Evolutionary conservation across 2,329 filamentous ascomycete genomes (phyloP).

Genomic region (Hypoxylon sp.): DNA sequence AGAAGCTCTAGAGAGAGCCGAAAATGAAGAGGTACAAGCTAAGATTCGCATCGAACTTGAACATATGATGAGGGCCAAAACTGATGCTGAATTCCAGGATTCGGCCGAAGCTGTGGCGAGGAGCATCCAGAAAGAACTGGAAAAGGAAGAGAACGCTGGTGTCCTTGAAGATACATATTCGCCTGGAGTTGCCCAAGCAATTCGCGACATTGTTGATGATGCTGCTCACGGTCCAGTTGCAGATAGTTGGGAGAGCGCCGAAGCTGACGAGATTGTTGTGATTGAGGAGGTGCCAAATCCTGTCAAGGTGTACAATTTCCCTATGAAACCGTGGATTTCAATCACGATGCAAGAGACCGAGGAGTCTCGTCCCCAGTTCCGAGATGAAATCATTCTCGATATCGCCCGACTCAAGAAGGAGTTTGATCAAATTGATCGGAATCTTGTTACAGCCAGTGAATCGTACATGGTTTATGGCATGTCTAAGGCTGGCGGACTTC

Average conservation of each 20-base stretch:
- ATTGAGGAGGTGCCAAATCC: slow-evolving; percentile 76
- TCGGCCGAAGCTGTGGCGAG: slow-evolving; percentile 63
- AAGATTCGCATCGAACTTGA: slow-evolving; percentile 66
- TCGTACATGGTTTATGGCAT: slow-evolving; percentile 95
- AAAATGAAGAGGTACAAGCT: slow-evolving; percentile 64
- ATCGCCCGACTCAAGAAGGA: slow-evolving; percentile 97
- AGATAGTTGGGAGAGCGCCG: slow-evolving; percentile 94
- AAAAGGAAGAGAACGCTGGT: slow-evolving; percentile 67
- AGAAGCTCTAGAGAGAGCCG: slow-evolving; percentile 73
- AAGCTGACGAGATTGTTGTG: slow-evolving; percentile 76
- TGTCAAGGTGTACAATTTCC: slow-evolving; percentile 93
- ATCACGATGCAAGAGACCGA: slow-evolving; percentile 78
- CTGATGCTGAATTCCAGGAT: slow-evolving; percentile 68
- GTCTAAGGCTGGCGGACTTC: slow-evolving; percentile 91
- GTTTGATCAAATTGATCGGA: slow-evolving; percentile 96
- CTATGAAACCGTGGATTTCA: slow-evolving; percentile 95
- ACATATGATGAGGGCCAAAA: slow-evolving; percentile 65
- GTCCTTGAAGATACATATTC: slow-evolving; percentile 68
- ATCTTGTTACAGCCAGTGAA: slow-evolving; percentile 88
- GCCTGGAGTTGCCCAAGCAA: slow-evolving; percentile 66
- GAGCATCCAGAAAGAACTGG: slow-evolving; percentile 67
- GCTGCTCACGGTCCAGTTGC: slow-evolving; percentile 74
- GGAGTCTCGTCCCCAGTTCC: slow-evolving; percentile 74
- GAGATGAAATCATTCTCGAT: slow-evolving; percentile 86
- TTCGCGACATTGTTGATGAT: slow-evolving; percentile 67